Base-by-base conservation (phyloP, 768 basidiomycete genomes). In the Neoboletus brunneissimus region DNA sequence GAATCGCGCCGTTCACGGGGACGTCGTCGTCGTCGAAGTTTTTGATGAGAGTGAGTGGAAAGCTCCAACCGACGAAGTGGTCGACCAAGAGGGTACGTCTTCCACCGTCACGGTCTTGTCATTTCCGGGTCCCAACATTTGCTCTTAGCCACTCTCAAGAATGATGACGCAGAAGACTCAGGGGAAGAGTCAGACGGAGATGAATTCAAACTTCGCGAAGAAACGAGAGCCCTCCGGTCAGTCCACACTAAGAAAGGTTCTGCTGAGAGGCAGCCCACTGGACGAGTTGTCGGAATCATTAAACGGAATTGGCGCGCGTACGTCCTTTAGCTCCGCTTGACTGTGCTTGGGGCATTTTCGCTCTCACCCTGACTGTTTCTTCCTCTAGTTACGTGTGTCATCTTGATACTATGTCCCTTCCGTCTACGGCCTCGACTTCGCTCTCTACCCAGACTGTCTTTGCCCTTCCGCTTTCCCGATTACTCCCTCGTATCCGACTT, bases 231-330 rank as follows among this genome's bases (percentile, higher is more conserved):
- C 55, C 76, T 53, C 75, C 66, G 58, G 16, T 58, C 64, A 4
- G 56, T 48, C 16, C 31, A 59, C 20, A 37, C 35, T 35, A 79
- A 61, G 51, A 68, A 66, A 50, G n/a, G 50, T 15, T 57, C 64
- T n/a, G 62, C 72, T 31, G 88, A 89, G 63, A 86, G 81, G 60
- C 93, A 94, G 64, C 96, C 96, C 3, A 98, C 96, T 0, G 97
- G 97, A 11, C 83, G 85, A 27, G 79, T 98, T 5, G 89, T 98
- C 10, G 97, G 97, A 8, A 78, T 98, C 53, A 84, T 95, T 63
- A 97, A 97, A 73, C 83, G 97, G 10, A 95, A 95, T 65, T 99
- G 96, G 96, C 77, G 95, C 66, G 87, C 95, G 84, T 94, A 73
- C 61, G 91, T 81, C 13, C 8, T 32, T 49, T 43, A 2, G 12